These are phyloP conservation scores for Lathyrus aphaca DNA, from an alignment of 306 rosid genomes.

Conservation along the genomic window DNA sequence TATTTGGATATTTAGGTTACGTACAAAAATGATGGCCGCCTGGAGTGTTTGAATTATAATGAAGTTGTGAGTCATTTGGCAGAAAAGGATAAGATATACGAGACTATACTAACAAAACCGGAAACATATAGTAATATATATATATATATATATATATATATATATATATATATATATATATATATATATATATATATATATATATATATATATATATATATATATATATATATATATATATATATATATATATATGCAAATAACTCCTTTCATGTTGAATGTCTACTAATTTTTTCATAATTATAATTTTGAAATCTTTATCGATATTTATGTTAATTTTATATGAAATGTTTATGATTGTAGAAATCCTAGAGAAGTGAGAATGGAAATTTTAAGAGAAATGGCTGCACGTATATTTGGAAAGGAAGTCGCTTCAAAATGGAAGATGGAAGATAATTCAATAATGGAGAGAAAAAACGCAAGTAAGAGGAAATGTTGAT, in stretches of 20 bases:
- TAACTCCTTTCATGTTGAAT: background rate
- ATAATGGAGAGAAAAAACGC: background rate
- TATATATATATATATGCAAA: too few relatives aligned
- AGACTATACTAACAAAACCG: background rate
- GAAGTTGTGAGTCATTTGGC: too few relatives aligned
- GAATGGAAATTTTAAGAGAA: background rate
- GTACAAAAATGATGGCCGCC: background rate
- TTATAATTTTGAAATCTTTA: background rate
- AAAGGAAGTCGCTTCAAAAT: too few relatives aligned
- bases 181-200: too few relatives aligned
- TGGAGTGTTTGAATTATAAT: too few relatives aligned
- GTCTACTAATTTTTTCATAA: background rate
- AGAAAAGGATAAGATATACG: background rate
- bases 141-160: too few relatives aligned
- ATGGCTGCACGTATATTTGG: background rate
- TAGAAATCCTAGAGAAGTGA: background rate
- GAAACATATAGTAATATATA: background rate
- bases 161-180: too few relatives aligned
- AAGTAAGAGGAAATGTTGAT: background rate
- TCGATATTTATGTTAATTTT: background rate
- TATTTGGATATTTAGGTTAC: slow-evolving; percentile 2
- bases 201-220: too few relatives aligned
- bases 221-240: too few relatives aligned
- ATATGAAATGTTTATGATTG: background rate
- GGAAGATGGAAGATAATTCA: too few relatives aligned